These are phyloP conservation scores for Eucalyptus urophylla DNA, from an alignment of 345 rosid genomes.

Conservation along the genomic window DNA sequence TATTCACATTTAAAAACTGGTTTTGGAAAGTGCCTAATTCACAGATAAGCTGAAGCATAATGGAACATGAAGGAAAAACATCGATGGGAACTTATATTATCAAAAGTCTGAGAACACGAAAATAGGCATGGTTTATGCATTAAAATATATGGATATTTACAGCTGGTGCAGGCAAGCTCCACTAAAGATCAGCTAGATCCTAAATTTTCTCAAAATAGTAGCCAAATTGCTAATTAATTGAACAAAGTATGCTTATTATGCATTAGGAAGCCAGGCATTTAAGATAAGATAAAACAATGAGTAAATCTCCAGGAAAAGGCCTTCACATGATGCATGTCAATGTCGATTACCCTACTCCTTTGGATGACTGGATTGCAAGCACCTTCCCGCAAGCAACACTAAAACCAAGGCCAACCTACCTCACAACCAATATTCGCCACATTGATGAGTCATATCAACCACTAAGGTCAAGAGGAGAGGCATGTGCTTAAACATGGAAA, in stretches of 20 bases:
- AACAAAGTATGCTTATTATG: neutral
- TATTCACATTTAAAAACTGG: neutral
- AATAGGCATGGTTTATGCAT: neutral
- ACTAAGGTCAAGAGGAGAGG: neutral
- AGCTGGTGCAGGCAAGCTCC: neutral
- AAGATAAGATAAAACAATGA: neutral
- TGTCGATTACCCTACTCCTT: neutral
- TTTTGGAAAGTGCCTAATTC: neutral
- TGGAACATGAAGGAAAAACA: neutral
- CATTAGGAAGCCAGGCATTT: neutral
- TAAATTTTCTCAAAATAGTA: neutral
- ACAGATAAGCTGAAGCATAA: neutral
- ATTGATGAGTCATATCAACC: neutral
- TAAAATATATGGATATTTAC: neutral
- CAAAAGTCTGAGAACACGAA: neutral
- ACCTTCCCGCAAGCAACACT: neutral
- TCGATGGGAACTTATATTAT: neutral
- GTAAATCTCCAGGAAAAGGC: neutral
- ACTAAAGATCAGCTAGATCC: neutral
- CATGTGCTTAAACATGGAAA: neutral
- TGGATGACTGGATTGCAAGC: neutral
- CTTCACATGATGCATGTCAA: neutral
- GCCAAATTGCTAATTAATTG: neutral
- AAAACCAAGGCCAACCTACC: neutral
- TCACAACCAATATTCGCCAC: neutral